phyloP scores from a whole-genome alignment of 164 flowering plant genomes.

The Nymphaea colorata region DNA sequence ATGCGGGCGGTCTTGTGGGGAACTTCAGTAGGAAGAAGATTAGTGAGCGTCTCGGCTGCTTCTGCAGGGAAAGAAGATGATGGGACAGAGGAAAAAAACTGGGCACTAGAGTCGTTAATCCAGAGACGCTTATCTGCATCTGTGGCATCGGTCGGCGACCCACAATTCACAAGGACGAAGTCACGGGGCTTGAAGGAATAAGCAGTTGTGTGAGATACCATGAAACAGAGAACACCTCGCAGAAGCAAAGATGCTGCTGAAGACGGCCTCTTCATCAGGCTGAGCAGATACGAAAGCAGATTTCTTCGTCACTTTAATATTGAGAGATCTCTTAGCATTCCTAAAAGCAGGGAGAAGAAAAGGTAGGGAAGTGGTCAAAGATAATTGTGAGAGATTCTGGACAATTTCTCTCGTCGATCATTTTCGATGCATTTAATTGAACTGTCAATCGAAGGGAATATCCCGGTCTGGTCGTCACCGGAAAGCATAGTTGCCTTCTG shows the following conservation, averaged over 20 bases:
- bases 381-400: no score
- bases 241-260: background rate
- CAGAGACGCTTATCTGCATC: slow-evolving; percentile 3
- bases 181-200: background rate
- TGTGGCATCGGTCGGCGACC: background rate
- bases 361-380: no score
- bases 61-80: slow-evolving; percentile 21
- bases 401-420: no score
- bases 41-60: slow-evolving; percentile 49
- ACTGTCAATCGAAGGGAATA: no score
- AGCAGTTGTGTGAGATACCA: slow-evolving; percentile 1
- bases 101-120: slow-evolving; percentile 10
- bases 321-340: no score
- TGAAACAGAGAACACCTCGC: background rate
- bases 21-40: slow-evolving; percentile 38
- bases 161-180: slow-evolving; percentile 7
- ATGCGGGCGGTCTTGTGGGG: slow-evolving; percentile 80
- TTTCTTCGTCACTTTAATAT: no score
- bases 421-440: no score
- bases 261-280: background rate
- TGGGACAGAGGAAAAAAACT: slow-evolving; percentile 26
- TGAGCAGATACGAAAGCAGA: no score
- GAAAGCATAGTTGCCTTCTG: no score
- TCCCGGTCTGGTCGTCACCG: no score
- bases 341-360: no score